A percentile compares a stretch with the other conserved stretches of the same genome.
phyloP scores from a whole-genome alignment of 148 eudicot species.

The Nepenthes gracilis region DNA sequence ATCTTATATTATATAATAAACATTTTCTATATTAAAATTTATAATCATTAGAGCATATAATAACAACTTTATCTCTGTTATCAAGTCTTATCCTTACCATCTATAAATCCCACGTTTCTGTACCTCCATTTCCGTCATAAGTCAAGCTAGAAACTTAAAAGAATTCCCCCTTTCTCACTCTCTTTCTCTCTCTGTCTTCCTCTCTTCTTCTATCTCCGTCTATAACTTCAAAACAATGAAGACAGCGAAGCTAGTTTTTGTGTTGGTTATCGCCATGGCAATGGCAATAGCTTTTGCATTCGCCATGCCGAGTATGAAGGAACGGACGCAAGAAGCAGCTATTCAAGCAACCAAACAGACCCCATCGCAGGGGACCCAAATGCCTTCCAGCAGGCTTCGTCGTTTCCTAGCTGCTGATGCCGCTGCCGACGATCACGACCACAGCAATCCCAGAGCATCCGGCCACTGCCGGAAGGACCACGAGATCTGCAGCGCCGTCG shows the following conservation, averaged over 20 bases:
- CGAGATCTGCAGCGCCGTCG: constrained; percentile 16
- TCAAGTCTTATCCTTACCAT: no score
- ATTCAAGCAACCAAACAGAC: not conserved
- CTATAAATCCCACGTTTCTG: no score
- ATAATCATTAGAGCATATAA: no score
- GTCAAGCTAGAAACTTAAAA: no score
- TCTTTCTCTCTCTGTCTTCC: no score
- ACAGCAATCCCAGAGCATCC: constrained; percentile 29
- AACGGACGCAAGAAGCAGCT: no score
- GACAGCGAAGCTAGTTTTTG: constrained; percentile 17
- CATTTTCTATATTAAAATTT: no score
- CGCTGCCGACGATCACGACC: not conserved
- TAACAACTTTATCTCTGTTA: not conserved
- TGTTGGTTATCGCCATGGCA: constrained; percentile 17
- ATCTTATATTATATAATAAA: no score
- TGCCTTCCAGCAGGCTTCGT: constrained; percentile 21
- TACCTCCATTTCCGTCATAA: no score
- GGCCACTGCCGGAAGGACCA: constrained; percentile 42
- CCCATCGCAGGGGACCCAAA: not conserved
- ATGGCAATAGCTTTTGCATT: constrained; percentile 19
- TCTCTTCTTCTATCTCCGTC: no score
- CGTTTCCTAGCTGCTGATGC: constrained; percentile 31
- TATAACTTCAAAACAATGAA: constrained; percentile 8
- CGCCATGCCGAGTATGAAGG: not conserved
- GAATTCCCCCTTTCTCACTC: no score